Evolutionary conservation across 805 yeast species (phyloP), one percentile per base, ranked within the genome.

Genomic region (Millerago galiae): DNA sequence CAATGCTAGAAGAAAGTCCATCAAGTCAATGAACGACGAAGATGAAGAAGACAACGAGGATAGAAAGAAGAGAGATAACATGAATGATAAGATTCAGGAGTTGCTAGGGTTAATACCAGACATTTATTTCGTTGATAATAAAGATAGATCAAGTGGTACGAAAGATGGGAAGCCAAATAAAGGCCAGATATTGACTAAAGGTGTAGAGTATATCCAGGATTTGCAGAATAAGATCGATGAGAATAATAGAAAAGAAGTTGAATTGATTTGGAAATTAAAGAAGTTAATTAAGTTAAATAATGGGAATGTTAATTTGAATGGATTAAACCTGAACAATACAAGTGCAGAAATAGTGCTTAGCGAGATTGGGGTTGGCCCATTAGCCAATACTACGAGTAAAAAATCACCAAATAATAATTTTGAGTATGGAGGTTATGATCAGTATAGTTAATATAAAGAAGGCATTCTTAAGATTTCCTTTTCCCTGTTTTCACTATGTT

Each of bases 391-490:
- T 3, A 39, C 26, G 13, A n/a, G 38, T 24, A 36, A 37, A 35
- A 46, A 48, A 46, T 49, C 52, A 8, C 60, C 60, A 27, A 54
- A 56, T 47, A 62, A 59, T 40, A 55, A 55, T 43, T 62, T 60
- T 40, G 71, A 66, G 41, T 66, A 65, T 37, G 70, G 69, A 8
- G 68, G 70, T 0, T 64, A 65, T 42, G 61, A 63, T 15, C 67
- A 63, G 40, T 62, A 63, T 47, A 59, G 59, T 29, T 56, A 44
- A 47, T 38, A 46, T 25, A 83, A 63, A 21, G 79, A 74, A 11
- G 99, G 99, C 96, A 93, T 93, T 56, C 95, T 74, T 60, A 91
- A 64, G 26, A 89, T 75, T 61, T 77, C 85, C 43, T 74, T 74
- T 33, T 81, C 82, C 52, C 76, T 72, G 65, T 88, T 87, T 55